These are phyloP conservation scores for Pythium rishiriense DNA, from an alignment of 352 stramenopile species.

Conservation along the genomic window DNA sequence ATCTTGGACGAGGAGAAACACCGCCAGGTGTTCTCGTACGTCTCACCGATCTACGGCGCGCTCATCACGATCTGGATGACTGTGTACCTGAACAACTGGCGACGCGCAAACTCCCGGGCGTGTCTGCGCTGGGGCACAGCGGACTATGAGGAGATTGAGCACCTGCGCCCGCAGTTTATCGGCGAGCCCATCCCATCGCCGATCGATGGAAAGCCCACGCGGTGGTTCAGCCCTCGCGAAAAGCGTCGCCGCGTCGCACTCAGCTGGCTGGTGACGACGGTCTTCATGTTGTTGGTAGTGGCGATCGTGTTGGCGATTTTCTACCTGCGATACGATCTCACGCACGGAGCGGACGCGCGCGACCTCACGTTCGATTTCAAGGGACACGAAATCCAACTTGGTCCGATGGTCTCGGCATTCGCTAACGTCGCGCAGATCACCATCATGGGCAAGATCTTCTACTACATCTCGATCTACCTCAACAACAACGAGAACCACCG, in stretches of 20 bases:
- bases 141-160: slow-evolving; percentile 66
- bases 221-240: slow-evolving; percentile 65
- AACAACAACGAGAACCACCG: slow-evolving; percentile 94
- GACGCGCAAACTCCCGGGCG: slow-evolving; percentile 75
- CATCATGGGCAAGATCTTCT: slow-evolving; percentile 93
- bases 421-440: slow-evolving; percentile 83
- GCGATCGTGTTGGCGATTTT: slow-evolving; percentile 77
- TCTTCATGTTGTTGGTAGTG: slow-evolving; percentile 78
- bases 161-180: slow-evolving; percentile 74
- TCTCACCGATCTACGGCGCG: slow-evolving; percentile 73
- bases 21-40: slow-evolving; percentile 71
- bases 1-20: slow-evolving; percentile 40
- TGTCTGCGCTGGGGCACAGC: slow-evolving; percentile 85
- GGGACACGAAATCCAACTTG: slow-evolving; percentile 62
- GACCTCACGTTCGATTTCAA: slow-evolving; percentile 61
- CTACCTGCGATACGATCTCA: slow-evolving; percentile 74
- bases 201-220: slow-evolving; percentile 67
- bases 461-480: slow-evolving; percentile 83
- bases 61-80: slow-evolving; percentile 92
- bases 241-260: slow-evolving; percentile 74
- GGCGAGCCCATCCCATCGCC: slow-evolving; percentile 73
- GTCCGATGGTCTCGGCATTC: slow-evolving; percentile 66
- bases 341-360: slow-evolving; percentile 55
- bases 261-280: slow-evolving; percentile 75
- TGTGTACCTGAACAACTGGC: slow-evolving; percentile 90